These are phyloP conservation scores for Blastobotrys capitulatus DNA, from an alignment of 1,139 yeast species.

Conservation along the genomic window DNA sequence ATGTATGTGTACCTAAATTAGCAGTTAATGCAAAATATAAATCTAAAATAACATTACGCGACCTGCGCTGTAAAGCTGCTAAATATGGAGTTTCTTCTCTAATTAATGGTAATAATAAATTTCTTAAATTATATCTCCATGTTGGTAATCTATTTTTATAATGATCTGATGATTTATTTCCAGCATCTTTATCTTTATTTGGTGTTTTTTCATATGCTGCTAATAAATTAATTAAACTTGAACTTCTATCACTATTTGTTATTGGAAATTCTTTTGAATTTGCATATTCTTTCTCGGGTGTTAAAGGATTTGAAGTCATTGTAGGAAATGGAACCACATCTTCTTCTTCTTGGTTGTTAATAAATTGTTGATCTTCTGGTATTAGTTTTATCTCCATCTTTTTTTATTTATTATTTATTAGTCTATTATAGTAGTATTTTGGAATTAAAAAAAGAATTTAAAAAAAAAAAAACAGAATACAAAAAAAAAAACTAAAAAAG, in stretches of 20 bases:
- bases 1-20: conserved; percentile 86
- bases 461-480: neutral
- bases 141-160: conserved; percentile 57
- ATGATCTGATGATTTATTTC: conserved; percentile 61
- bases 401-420: neutral
- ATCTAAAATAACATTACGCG: conserved; percentile 55
- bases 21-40: conserved; percentile 85
- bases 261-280: conserved; percentile 8
- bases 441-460: neutral
- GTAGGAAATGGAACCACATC: conserved; percentile 15
- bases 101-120: conserved; percentile 51
- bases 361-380: conserved; percentile 1
- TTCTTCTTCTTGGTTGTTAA: conserved; percentile 7
- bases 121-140: conserved; percentile 53
- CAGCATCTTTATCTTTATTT: conserved; percentile 51
- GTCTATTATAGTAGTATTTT: neutral
- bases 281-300: conserved; percentile 8
- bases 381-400: neutral
- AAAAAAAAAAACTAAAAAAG: neutral
- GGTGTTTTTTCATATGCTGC: conserved; percentile 27
- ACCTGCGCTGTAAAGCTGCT: conserved; percentile 48
- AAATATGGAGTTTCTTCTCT: conserved; percentile 62
- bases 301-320: conserved; percentile 11
- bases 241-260: conserved; percentile 2
- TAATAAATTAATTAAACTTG: conserved; percentile 25